phyloP scores from a whole-genome alignment of 2,329 filamentous ascomycete genomes.

The Cordyceps fumosorosea region DNA sequence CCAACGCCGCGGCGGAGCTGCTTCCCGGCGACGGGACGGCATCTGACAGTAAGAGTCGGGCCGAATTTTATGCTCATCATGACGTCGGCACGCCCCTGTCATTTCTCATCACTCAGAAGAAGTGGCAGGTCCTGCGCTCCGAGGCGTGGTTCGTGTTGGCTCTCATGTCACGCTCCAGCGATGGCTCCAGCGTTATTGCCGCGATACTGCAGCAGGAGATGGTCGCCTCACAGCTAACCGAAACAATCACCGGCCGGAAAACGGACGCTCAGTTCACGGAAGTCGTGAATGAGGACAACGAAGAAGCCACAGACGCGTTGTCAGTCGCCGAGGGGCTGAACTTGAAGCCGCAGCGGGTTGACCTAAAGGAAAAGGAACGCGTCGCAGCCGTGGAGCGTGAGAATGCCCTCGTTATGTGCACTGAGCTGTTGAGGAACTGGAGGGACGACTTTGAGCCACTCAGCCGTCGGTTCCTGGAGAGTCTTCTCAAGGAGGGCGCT shows the following conservation, averaged over 20 bases:
- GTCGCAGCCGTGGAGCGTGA: conserved; percentile 46
- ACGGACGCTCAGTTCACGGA: neutral
- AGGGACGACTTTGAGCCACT: conserved; percentile 32
- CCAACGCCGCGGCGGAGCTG: conserved; percentile 25
- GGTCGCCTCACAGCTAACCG: conserved; percentile 38
- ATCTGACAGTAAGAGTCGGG: conserved; percentile 20
- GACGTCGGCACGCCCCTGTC: conserved; percentile 37
- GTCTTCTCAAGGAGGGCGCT: conserved; percentile 44
- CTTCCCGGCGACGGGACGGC: conserved; percentile 19
- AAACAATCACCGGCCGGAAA: conserved; percentile 41
- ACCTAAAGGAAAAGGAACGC: conserved; percentile 23
- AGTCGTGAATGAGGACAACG: conserved; percentile 15
- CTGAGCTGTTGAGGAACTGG: conserved; percentile 44
- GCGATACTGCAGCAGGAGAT: conserved; percentile 35
- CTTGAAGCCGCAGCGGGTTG: conserved; percentile 42
- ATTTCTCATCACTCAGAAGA: conserved; percentile 49
- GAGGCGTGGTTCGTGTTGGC: conserved; percentile 59
- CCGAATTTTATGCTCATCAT: conserved; percentile 41
- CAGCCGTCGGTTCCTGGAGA: conserved; percentile 36
- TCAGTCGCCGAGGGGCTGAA: conserved; percentile 29
- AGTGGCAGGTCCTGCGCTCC: conserved; percentile 52
- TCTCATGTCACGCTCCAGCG: conserved; percentile 46
- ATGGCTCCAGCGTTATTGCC: conserved; percentile 41
- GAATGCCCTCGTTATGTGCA: conserved; percentile 53
- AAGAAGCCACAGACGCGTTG: conserved; percentile 12